A percentile compares a stretch with the other conserved stretches of the same genome.
phyloP scores from a whole-genome alignment of 805 yeast genomes.

The Schwanniomyces pseudopolymorphus region DNA sequence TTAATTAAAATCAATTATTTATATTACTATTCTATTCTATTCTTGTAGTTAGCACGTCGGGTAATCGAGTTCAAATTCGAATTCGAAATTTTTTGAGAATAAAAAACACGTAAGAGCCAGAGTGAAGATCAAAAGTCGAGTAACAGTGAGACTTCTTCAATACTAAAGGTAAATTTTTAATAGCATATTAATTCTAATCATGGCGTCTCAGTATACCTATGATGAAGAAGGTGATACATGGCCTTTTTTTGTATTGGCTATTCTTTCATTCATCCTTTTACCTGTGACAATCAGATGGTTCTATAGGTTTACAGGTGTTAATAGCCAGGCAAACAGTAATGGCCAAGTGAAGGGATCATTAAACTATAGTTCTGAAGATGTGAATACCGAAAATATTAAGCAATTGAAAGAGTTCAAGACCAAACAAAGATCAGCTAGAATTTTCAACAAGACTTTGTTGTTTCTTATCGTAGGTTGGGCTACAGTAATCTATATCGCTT shows the following conservation, averaged over 20 bases:
- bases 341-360: slow-evolving; percentile 30
- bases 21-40: neutral
- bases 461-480: slow-evolving; percentile 60
- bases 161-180: neutral
- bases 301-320: slow-evolving; percentile 14
- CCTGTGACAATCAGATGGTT: slow-evolving; percentile 55
- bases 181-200: slow-evolving; percentile 6
- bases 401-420: slow-evolving; percentile 24
- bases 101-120: neutral
- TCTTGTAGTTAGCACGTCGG: neutral
- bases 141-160: neutral
- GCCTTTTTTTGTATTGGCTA: slow-evolving; percentile 85
- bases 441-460: slow-evolving; percentile 39
- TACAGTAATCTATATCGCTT: slow-evolving; percentile 41
- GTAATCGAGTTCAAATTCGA: neutral
- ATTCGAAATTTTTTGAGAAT: neutral
- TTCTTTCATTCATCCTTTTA: slow-evolving; percentile 62
- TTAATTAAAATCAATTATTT: neutral
- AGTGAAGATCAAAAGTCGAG: neutral
- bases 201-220: slow-evolving; percentile 63
- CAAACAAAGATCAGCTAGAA: slow-evolving; percentile 26
- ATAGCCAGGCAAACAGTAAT: slow-evolving; percentile 18
- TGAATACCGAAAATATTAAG: slow-evolving; percentile 27
- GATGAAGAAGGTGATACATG: slow-evolving; percentile 90
- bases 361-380: slow-evolving; percentile 30